Conservation (phyloP, 179 eudicot genomes). For the Heliamphora pulchella region DNA sequence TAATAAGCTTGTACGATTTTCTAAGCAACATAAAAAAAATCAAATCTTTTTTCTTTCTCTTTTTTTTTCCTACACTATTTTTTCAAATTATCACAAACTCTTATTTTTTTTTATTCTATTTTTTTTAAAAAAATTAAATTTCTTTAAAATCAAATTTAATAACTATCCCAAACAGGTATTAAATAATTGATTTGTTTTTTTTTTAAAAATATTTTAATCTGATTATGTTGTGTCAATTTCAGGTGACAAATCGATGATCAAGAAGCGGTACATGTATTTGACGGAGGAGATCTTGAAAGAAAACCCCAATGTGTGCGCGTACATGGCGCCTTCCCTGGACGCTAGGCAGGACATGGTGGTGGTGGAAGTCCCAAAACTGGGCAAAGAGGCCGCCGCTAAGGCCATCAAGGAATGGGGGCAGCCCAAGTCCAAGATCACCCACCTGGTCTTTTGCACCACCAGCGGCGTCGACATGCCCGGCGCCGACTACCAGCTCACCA, state of each 20-base stretch:
- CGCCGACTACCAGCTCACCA: slow-evolving; percentile 27
- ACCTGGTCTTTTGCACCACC: slow-evolving; percentile 23
- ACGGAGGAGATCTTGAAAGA: slow-evolving; percentile 25
- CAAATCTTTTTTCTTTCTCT: too few relatives aligned
- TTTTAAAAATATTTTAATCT: too few relatives aligned
- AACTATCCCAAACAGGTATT: too few relatives aligned
- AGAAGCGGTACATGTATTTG: slow-evolving; percentile 23
- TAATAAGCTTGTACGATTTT: too few relatives aligned
- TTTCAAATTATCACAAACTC: too few relatives aligned
- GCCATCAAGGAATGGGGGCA: slow-evolving; percentile 28
- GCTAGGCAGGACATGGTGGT: slow-evolving; percentile 23
- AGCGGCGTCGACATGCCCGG: slow-evolving; percentile 31
- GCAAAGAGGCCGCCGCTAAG: slow-evolving; percentile 20
- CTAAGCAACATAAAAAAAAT: too few relatives aligned
- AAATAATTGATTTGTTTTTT: too few relatives aligned
- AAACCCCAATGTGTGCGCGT: slow-evolving; percentile 19
- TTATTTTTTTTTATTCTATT: too few relatives aligned
- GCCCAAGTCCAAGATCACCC: slow-evolving; percentile 27
- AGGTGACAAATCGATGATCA: slow-evolving; percentile 26
- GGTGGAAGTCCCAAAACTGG: slow-evolving; percentile 20
- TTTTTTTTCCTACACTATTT: too few relatives aligned
- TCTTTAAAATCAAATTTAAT: too few relatives aligned
- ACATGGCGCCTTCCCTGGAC: slow-evolving; percentile 24
- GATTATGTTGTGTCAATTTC: not conserved
- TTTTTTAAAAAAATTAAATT: too few relatives aligned